phyloP scores from a whole-genome alignment of 805 yeast genomes.

The Ogataea naganishii region DNA sequence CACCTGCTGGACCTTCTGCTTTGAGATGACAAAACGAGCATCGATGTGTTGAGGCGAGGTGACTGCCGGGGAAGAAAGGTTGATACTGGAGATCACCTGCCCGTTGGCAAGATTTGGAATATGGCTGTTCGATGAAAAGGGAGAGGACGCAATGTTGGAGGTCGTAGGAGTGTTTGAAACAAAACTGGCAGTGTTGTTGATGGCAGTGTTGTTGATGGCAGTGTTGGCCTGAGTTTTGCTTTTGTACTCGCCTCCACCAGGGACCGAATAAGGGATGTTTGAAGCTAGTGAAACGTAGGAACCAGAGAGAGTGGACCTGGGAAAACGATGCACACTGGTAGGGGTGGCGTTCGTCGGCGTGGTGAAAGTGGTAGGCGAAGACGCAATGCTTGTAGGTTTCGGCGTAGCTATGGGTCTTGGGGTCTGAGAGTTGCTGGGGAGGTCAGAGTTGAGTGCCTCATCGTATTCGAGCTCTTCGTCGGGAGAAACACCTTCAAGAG shows the following conservation, averaged over 20 bases:
- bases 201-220: slow-evolving; percentile 20
- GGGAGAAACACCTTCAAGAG: slow-evolving; percentile 25
- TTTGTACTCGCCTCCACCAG: slow-evolving; percentile 42
- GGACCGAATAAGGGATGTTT: slow-evolving; percentile 64
- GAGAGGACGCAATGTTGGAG: not conserved
- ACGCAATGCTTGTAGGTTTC: slow-evolving; percentile 3
- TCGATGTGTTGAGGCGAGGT: slow-evolving; percentile 55
- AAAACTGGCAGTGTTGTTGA: slow-evolving; percentile 6
- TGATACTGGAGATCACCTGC: slow-evolving; percentile 50
- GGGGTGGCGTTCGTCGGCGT: slow-evolving; percentile 2
- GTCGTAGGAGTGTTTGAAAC: not conserved
- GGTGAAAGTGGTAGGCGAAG: not conserved
- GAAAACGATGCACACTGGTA: slow-evolving; percentile 1
- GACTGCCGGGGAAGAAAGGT: slow-evolving; percentile 65
- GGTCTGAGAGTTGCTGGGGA: slow-evolving; percentile 7
- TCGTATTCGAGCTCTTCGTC: slow-evolving; percentile 11
- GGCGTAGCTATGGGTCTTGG: slow-evolving; percentile 3
- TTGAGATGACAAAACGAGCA: slow-evolving; percentile 76
- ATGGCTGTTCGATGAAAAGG: slow-evolving; percentile 16
- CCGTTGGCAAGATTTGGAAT: slow-evolving; percentile 49
- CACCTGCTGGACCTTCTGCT: slow-evolving; percentile 57
- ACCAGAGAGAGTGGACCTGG: slow-evolving; percentile 12
- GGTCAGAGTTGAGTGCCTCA: slow-evolving; percentile 2
- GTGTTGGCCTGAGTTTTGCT: slow-evolving; percentile 24
- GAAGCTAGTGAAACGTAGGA: slow-evolving; percentile 39